These are phyloP conservation scores for Chrysanthemum makinoi DNA, from an alignment of 129 eudicot species.

Conservation along the genomic window DNA sequence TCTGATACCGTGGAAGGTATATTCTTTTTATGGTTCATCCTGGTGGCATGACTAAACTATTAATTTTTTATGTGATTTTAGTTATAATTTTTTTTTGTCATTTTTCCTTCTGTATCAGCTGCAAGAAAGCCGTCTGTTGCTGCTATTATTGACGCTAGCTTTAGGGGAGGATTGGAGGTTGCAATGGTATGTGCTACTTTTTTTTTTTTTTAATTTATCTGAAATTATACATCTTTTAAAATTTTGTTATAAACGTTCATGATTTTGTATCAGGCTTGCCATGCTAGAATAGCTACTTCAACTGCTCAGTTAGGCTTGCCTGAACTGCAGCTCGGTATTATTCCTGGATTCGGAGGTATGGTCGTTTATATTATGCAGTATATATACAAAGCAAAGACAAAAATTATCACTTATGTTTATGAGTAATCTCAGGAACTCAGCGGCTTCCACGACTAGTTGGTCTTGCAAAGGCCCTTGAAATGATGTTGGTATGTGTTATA, in stretches of 20 bases:
- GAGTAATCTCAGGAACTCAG: constrained; percentile 72
- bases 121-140: constrained; percentile 92
- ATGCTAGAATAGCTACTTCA: constrained; percentile 88
- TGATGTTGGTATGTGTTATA: constrained; percentile 74
- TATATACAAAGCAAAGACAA: background rate
- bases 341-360: constrained; percentile 99
- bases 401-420: constrained; percentile 7
- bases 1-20: constrained; percentile 80
- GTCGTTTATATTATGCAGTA: background rate
- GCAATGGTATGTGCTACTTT: constrained; percentile 72
- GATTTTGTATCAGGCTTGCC: constrained; percentile 57
- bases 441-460: constrained; percentile 99
- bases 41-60: no score
- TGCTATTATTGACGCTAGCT: constrained; percentile 91
- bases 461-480: constrained; percentile 86
- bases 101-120: constrained; percentile 43
- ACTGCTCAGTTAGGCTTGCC: constrained; percentile 88
- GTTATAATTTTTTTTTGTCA: background rate
- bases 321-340: constrained; percentile 90
- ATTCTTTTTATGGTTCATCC: background rate
- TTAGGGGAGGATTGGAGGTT: constrained; percentile 98
- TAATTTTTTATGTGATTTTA: background rate
- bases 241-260: background rate
- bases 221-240: background rate
- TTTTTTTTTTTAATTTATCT: background rate